A percentile compares a stretch with the other conserved stretches of the same genome.
These are phyloP conservation scores for Trametes elegans DNA, from an alignment of 768 basidiomycete genomes.

Conservation along the genomic window DNA sequence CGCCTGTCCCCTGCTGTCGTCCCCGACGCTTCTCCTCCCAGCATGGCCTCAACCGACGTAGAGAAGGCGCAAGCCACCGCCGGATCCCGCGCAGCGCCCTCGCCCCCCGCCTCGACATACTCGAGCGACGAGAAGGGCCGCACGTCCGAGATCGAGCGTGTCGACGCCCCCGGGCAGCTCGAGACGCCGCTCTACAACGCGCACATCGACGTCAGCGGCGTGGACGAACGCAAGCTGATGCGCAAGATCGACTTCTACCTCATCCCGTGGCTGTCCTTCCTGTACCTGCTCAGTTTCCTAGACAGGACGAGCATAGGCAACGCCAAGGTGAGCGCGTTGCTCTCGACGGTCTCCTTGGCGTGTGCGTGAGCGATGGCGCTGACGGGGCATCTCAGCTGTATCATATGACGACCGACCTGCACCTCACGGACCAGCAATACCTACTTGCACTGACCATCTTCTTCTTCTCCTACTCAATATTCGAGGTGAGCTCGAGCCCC, in stretches of 20 bases:
- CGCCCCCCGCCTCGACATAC: slow-evolving; percentile 20
- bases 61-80: slow-evolving; percentile 13
- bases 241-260: slow-evolving; percentile 68
- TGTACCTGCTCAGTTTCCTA: slow-evolving; percentile 75
- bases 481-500: slow-evolving; percentile 47
- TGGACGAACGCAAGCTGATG: slow-evolving; percentile 69
- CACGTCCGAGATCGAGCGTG: slow-evolving; percentile 23
- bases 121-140: slow-evolving; percentile 29
- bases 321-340: slow-evolving; percentile 33
- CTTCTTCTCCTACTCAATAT: slow-evolving; percentile 59
- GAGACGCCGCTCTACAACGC: slow-evolving; percentile 33
- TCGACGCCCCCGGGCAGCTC: slow-evolving; percentile 18
- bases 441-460: slow-evolving; percentile 58
- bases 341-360: background rate
- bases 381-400: slow-evolving; percentile 48
- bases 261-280: slow-evolving; percentile 68
- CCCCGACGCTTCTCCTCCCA: background rate
- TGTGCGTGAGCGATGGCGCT: background rate
- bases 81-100: slow-evolving; percentile 1
- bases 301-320: slow-evolving; percentile 58
- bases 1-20: background rate
- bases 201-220: slow-evolving; percentile 53
- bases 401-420: slow-evolving; percentile 53
- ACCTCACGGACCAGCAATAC: slow-evolving; percentile 66
- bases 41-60: slow-evolving; percentile 14